Evolutionary conservation across 2,329 filamentous ascomycete species (phyloP), one percentile per base, ranked within the genome.

Genomic region (Dactylellina drechsleri): DNA sequence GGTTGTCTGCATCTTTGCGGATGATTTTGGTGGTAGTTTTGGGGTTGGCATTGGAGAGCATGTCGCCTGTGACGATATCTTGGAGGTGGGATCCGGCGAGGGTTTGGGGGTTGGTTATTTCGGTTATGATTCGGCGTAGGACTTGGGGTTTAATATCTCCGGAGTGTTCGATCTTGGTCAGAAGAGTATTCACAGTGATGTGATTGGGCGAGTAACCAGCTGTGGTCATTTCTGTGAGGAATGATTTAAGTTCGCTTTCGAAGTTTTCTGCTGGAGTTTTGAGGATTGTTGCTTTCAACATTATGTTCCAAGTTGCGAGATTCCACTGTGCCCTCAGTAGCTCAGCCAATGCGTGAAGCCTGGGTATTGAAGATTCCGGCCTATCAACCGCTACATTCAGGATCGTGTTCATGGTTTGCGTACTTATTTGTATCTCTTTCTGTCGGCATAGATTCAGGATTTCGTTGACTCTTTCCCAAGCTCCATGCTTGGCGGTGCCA

Each of bases 281-380:
- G 6, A 28, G 26, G 10, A 76, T 52, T 15, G 62, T 76, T 20
- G 77, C 71, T 23, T 78, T 71, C 57, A 79, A 61, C 66, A 79
- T 75, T 57, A 79, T 78, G 61, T 77, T 78, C 65, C 73, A 79
- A 13, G 78, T 79, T 28, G 58, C 67, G 15, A 53, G 12, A 31
- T 74, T 52, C 12, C 68, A 72, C 6, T 54, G 26, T 18, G 73
- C 65, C 12, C 61, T 72, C 10, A 73, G 36, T 8, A 28, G 54
- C 28, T 66, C 40, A 28, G 66, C 74, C 15, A 77, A 57, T 20
- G 75, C 50, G 56, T 78, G 72, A 16, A 79, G 76, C 6, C 59
- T 59, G n/a, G 77, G 70, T 2, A 77, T 36, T 2, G 50, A 45
- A 1, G 71, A 49, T 8, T 66, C 72, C 12, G 64, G 43, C 3